phyloP scores from a whole-genome alignment of 352 stramenopile genomes.

The Globisporangium radiosum region DNA sequence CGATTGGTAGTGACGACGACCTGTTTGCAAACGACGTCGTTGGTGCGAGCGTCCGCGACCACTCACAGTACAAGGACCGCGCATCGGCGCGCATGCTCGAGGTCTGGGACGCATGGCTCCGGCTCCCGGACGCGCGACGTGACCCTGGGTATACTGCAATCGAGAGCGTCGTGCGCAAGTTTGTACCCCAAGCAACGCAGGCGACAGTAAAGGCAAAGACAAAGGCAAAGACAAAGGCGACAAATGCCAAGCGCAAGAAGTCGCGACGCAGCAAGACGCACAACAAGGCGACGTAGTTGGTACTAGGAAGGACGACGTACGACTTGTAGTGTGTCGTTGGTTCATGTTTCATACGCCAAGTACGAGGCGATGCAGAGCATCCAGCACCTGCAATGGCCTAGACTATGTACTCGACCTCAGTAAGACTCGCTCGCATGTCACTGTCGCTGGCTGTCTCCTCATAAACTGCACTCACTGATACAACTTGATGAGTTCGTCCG shows the following conservation, averaged over 20 bases:
- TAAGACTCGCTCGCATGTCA: not conserved
- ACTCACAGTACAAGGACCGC: slow-evolving; percentile 52
- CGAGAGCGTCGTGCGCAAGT: slow-evolving; percentile 39
- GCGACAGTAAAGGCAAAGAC: not conserved
- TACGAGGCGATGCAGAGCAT: no score
- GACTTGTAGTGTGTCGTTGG: not conserved
- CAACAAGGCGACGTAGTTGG: not conserved
- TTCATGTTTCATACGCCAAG: no score
- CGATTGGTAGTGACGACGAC: not conserved
- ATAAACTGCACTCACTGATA: slow-evolving; percentile 84
- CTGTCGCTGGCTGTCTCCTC: not conserved
- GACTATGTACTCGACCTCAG: no score
- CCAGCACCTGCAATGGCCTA: no score
- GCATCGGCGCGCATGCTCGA: slow-evolving; percentile 60
- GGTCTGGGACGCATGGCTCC: slow-evolving; percentile 57
- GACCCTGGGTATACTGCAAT: slow-evolving; percentile 52
- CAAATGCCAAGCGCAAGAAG: not conserved
- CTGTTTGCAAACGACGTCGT: slow-evolving; percentile 42
- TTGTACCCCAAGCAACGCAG: slow-evolving; percentile 18
- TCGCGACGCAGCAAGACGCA: not conserved
- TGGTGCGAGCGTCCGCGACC: slow-evolving; percentile 27
- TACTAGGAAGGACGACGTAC: not conserved
- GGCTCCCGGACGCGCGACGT: slow-evolving; percentile 32
- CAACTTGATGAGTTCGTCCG: slow-evolving; percentile 97
- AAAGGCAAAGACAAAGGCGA: not conserved